A percentile compares a stretch with the other conserved stretches of the same genome.
phyloP scores from a whole-genome alignment of 352 stramenopile species.

The Pythium periplocum region DNA sequence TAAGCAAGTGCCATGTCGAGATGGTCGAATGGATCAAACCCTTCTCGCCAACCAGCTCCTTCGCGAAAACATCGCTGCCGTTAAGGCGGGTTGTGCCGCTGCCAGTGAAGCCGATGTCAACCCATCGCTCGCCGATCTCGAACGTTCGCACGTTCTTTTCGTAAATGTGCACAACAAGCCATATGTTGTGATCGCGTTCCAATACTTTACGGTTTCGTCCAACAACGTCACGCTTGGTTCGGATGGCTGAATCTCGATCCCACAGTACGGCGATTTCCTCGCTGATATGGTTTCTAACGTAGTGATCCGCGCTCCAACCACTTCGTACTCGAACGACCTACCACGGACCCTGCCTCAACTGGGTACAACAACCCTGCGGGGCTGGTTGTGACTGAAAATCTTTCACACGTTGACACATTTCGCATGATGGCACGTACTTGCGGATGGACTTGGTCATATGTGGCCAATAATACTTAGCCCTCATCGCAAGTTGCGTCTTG shows the following conservation, averaged over 20 bases:
- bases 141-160: conserved; percentile 11
- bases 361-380: too few relatives aligned
- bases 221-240: conserved; percentile 12
- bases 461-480: too few relatives aligned
- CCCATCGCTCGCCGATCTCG: conserved; percentile 8
- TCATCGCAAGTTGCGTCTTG: too few relatives aligned
- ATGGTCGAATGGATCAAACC: conserved; percentile 6
- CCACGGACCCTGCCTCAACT: too few relatives aligned
- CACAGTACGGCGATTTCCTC: conserved; percentile 15
- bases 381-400: too few relatives aligned
- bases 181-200: conserved; percentile 11
- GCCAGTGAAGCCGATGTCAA: conserved; percentile 1
- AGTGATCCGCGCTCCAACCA: conserved; percentile 4
- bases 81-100: conserved; percentile 5
- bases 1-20: neutral
- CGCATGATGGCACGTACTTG: too few relatives aligned
- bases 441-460: too few relatives aligned
- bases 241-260: conserved; percentile 11
- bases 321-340: neutral
- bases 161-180: conserved; percentile 16
- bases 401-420: too few relatives aligned
- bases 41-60: conserved; percentile 13
- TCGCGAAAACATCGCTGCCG: conserved; percentile 10
- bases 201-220: conserved; percentile 12
- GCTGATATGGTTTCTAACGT: conserved; percentile 13